Conservation (phyloP, 257 asterid species). For the Penstemon newberryi region DNA sequence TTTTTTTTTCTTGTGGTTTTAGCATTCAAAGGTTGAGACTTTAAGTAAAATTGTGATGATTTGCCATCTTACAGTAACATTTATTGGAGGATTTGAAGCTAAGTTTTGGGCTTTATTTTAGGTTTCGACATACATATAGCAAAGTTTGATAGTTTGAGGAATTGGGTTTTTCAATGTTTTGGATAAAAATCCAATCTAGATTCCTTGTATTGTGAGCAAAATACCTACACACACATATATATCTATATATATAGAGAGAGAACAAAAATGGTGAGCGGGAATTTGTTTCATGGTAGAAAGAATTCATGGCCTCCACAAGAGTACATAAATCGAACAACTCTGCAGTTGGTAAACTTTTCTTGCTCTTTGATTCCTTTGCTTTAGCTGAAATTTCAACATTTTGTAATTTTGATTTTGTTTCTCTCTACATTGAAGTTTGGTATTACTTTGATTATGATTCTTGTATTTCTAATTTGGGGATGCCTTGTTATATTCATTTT, state of each 20-base stretch:
- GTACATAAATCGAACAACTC: conserved; percentile 72
- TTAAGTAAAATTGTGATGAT: conserved; percentile 20
- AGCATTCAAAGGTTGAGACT: conserved; percentile 18
- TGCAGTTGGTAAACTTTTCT: conserved; percentile 74
- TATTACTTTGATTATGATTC: conserved; percentile 1
- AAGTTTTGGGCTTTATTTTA: conserved; percentile 28
- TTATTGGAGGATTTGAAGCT: conserved; percentile 39
- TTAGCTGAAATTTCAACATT: conserved; percentile 5
- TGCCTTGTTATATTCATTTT: not conserved
- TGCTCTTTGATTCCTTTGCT: conserved; percentile 5
- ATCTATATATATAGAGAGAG: conserved; percentile 8
- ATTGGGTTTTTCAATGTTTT: conserved; percentile 22
- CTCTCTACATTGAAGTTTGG: conserved; percentile 11
- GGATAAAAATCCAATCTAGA: conserved; percentile 33
- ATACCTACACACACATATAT: not conserved
- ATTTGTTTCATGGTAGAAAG: conserved; percentile 75
- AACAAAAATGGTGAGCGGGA: conserved; percentile 82
- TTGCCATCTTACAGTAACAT: not conserved
- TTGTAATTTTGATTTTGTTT: conserved; percentile 3
- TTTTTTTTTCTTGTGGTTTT: conserved; percentile 23
- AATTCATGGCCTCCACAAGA: conserved; percentile 98
- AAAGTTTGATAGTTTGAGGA: conserved; percentile 24
- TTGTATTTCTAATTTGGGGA: not conserved
- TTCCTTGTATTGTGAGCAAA: conserved; percentile 13
- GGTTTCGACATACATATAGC: conserved; percentile 1